Conservation (phyloP, 176 grass and related monocot genomes). For the Rhynchospora breviuscula region DNA sequence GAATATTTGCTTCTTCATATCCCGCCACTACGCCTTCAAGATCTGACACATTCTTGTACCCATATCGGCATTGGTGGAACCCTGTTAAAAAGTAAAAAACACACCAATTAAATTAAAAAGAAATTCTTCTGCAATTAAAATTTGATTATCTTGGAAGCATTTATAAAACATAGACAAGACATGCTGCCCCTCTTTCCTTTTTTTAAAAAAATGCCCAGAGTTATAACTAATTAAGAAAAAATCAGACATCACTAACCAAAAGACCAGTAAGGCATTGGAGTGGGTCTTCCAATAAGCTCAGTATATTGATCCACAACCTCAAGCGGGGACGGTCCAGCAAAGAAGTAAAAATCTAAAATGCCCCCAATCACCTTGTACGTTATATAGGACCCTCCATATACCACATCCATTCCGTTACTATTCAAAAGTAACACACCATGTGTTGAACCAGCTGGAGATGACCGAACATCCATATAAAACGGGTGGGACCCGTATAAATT, state of each 20-base stretch:
- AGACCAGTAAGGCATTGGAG: constrained; percentile 84
- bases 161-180: neutral
- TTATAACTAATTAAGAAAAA: neutral
- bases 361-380: constrained; percentile 92
- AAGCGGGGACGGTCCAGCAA: constrained; percentile 52
- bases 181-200: neutral
- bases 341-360: constrained; percentile 87
- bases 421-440: constrained; percentile 86
- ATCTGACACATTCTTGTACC: constrained; percentile 60
- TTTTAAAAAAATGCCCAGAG: too few species aligned
- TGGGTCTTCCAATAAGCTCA: constrained; percentile 61
- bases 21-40: constrained; percentile 60
- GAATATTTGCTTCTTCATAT: constrained; percentile 66
- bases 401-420: constrained; percentile 89
- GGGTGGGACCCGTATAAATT: constrained; percentile 89
- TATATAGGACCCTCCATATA: constrained; percentile 47
- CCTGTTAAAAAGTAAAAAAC: constrained; percentile 27
- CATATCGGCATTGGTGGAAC: constrained; percentile 77
- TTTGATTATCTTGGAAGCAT: neutral
- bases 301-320: constrained; percentile 81
- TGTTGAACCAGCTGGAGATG: constrained; percentile 13
- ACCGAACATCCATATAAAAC: constrained; percentile 81
- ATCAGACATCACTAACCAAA: constrained; percentile 36
- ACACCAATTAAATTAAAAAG: neutral
- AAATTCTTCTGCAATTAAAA: neutral